Conservation (phyloP, 768 basidiomycete species). For the Grammothele lineata region DNA sequence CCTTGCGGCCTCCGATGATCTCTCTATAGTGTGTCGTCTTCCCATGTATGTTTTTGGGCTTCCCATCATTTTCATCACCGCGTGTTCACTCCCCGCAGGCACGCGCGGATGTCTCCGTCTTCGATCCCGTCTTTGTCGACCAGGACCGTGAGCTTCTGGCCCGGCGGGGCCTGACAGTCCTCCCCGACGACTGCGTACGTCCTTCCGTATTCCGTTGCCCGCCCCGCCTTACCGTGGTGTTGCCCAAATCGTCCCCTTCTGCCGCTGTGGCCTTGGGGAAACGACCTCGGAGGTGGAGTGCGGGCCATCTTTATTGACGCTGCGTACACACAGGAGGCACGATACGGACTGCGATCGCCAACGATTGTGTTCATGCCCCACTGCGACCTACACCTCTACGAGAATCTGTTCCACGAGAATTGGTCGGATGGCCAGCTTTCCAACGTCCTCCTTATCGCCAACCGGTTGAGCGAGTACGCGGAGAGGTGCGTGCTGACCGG, state of each 20-base stretch:
- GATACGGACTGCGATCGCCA: constrained; percentile 32
- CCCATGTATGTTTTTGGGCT: constrained; percentile 11
- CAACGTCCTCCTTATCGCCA: constrained; percentile 57
- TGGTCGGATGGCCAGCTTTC: constrained; percentile 46
- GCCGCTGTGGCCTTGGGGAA: no score
- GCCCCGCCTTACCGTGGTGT: background rate
- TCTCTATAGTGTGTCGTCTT: constrained; percentile 55
- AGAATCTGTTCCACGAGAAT: constrained; percentile 58
- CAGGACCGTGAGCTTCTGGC: constrained; percentile 52
- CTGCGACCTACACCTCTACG: constrained; percentile 70
- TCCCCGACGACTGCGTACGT: constrained; percentile 50
- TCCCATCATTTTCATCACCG: constrained; percentile 8
- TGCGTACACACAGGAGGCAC: constrained; percentile 27
- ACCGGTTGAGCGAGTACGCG: constrained; percentile 60
- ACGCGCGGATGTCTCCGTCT: constrained; percentile 44
- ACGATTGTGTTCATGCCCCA: constrained; percentile 79
- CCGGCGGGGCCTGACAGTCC: constrained; percentile 30
- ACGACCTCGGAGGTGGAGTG: no score
- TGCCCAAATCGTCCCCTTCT: no score
- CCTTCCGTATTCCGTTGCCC: constrained; percentile 2
- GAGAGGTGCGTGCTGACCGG: constrained; percentile 51
- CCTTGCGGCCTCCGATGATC: constrained; percentile 44
- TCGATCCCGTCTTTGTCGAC: constrained; percentile 72
- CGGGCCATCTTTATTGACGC: constrained; percentile 4
- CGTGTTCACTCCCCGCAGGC: constrained; percentile 39